Base-by-base conservation (phyloP, 495 filamentous ascomycete species). In the Poronia punctata region DNA sequence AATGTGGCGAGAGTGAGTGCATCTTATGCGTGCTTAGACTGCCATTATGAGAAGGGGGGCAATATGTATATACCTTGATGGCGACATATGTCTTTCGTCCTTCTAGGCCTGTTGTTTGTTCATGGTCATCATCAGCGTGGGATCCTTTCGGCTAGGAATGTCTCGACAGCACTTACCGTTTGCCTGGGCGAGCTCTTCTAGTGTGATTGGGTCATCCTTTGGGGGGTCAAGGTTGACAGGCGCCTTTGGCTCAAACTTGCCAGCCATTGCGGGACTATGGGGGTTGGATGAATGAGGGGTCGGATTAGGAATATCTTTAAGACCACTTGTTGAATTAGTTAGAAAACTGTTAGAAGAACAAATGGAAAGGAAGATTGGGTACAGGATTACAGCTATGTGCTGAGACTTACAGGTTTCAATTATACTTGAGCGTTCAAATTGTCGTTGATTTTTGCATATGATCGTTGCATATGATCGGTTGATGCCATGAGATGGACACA, bases 241-340 rank as follows among this genome's bases (percentile, higher is more conserved):
- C 8, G 72, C 67, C 63, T 94, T 96, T 44, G 92, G 92, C 45
- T 81, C 79, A 57, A 97, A 97, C 40, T 79, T 84, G 50, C 78
- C 80, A 12, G 75, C 58, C 71, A 81, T 79, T 21, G 42, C 54
- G 43, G 28, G n/a, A n/a, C n/a, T 33, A 18, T 43, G 23, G 19
- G 14, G 16, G 22, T 19, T 30, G 26, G 20, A 23, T 12, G 8
- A 21, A 30, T 14, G 27, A 29, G 17, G 9, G 27, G 14, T 17
- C 34, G 12, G 17, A 9, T 7, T 7, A 18, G 6, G 7, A 22
- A 5, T 14, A n/a, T n/a, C n/a, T n/a, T n/a, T n/a, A n/a, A n/a
- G n/a, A n/a, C n/a, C n/a, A n/a, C n/a, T n/a, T n/a, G n/a, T n/a
- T n/a, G n/a, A n/a, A n/a, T n/a, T n/a, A n/a, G n/a, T n/a, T n/a